These are phyloP conservation scores for Chlorella variabilis DNA, from an alignment of 163 green algal species.

Conservation along the genomic window DNA sequence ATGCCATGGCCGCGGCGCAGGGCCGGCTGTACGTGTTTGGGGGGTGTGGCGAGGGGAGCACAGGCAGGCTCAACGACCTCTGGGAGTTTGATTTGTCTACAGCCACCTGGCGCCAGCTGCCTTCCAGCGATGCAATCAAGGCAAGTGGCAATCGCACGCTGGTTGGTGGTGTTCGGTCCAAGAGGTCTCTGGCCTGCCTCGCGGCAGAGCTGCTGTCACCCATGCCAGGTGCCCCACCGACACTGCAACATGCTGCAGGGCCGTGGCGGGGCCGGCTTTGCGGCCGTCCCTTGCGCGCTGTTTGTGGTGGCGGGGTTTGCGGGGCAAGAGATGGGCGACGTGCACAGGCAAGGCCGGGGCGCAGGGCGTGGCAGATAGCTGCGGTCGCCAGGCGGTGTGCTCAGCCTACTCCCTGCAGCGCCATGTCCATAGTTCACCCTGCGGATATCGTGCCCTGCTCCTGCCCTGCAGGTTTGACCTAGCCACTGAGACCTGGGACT, in stretches of 20 bases:
- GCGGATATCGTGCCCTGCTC: neutral
- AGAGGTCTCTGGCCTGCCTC: no score
- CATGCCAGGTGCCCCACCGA: no score
- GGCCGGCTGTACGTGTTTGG: conserved; percentile 68
- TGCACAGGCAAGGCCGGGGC: conserved; percentile 48
- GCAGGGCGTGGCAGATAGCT: neutral
- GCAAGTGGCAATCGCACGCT: neutral
- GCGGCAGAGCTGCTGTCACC: no score
- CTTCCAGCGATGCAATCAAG: conserved; percentile 37
- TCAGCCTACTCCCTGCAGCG: neutral
- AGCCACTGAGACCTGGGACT: conserved; percentile 19
- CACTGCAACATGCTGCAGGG: conserved; percentile 9
- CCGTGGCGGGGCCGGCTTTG: conserved; percentile 25
- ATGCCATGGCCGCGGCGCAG: conserved; percentile 47
- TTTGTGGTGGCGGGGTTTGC: conserved; percentile 63
- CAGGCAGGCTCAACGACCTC: conserved; percentile 66
- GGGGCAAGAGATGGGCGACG: conserved; percentile 62
- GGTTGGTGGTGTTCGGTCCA: no score
- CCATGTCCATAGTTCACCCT: neutral
- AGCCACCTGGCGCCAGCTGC: conserved; percentile 38
- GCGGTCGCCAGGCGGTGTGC: neutral
- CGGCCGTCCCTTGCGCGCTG: conserved; percentile 21
- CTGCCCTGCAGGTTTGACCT: conserved; percentile 6
- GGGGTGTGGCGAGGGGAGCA: conserved; percentile 56
- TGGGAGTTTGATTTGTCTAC: conserved; percentile 21